Evolutionary conservation across 306 rosid species (phyloP).

Genomic region (Rubus parviflorus): DNA sequence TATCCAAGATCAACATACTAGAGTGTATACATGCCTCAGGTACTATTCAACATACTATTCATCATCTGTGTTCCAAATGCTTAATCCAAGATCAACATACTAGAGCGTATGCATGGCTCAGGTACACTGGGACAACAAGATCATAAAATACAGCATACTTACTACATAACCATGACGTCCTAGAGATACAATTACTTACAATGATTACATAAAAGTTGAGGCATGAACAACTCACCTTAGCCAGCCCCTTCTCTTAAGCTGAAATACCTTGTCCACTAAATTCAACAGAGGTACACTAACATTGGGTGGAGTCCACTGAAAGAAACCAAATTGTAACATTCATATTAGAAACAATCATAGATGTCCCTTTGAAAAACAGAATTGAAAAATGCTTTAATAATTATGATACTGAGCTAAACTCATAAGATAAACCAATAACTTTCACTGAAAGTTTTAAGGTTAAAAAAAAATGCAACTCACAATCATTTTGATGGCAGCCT

Average conservation of each 20-base stretch:
- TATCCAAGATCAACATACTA: constrained; percentile 1
- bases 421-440: neutral
- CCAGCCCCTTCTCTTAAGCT: constrained; percentile 99
- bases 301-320: constrained; percentile 98
- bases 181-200: neutral
- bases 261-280: constrained; percentile 95
- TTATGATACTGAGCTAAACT: neutral
- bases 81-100: constrained; percentile 2
- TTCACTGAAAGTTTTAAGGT: neutral
- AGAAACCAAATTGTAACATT: constrained; percentile 22
- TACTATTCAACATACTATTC: neutral
- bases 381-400: too few relatives aligned
- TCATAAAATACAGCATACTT: neutral
- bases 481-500: neutral
- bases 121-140: neutral
- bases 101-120: neutral
- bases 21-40: neutral
- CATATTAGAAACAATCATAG: neutral
- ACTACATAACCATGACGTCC: neutral
- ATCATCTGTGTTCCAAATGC: neutral
- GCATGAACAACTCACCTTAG: constrained; percentile 59
- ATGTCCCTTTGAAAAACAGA: neutral
- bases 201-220: constrained; percentile 16
- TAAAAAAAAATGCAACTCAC: neutral
- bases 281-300: constrained; percentile 90